Evolutionary conservation across 305 asterid species (phyloP).

Genomic region (Lippia alba): DNA sequence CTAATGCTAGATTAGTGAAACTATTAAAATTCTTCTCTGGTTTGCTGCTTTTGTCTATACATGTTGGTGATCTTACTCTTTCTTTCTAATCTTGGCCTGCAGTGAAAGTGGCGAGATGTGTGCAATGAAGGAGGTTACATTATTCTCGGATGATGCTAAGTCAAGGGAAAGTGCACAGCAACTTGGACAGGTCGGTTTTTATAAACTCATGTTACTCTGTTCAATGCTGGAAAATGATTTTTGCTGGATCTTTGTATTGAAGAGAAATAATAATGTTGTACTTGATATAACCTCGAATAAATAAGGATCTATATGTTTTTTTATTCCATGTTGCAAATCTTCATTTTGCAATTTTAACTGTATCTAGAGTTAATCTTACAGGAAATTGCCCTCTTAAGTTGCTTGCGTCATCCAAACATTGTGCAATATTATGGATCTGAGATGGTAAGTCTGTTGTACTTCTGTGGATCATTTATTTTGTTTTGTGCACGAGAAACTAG

Average conservation of each 20-base stretch:
- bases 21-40: slow-evolving; percentile 8
- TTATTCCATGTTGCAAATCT: slow-evolving; percentile 1
- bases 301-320: slow-evolving; percentile 11
- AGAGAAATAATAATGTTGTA: background rate
- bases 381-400: slow-evolving; percentile 68
- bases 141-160: slow-evolving; percentile 58
- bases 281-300: slow-evolving; percentile 19
- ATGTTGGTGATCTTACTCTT: slow-evolving; percentile 9
- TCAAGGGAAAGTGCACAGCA: slow-evolving; percentile 68
- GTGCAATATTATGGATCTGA: slow-evolving; percentile 78
- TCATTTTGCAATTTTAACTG: slow-evolving; percentile 3
- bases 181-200: slow-evolving; percentile 60
- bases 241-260: slow-evolving; percentile 10
- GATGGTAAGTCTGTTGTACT: slow-evolving; percentile 49
- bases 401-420: slow-evolving; percentile 71
- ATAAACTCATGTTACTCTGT: slow-evolving; percentile 11
- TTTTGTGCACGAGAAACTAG: slow-evolving; percentile 2
- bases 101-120: slow-evolving; percentile 86
- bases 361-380: slow-evolving; percentile 40
- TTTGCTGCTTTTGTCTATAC: slow-evolving; percentile 11
- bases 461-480: slow-evolving; percentile 16
- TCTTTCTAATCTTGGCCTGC: slow-evolving; percentile 30
- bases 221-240: slow-evolving; percentile 1
- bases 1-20: slow-evolving; percentile 11
- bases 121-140: slow-evolving; percentile 79